phyloP scores from a whole-genome alignment of 2,329 filamentous ascomycete species.

The Tolypocladium pustulatum region DNA sequence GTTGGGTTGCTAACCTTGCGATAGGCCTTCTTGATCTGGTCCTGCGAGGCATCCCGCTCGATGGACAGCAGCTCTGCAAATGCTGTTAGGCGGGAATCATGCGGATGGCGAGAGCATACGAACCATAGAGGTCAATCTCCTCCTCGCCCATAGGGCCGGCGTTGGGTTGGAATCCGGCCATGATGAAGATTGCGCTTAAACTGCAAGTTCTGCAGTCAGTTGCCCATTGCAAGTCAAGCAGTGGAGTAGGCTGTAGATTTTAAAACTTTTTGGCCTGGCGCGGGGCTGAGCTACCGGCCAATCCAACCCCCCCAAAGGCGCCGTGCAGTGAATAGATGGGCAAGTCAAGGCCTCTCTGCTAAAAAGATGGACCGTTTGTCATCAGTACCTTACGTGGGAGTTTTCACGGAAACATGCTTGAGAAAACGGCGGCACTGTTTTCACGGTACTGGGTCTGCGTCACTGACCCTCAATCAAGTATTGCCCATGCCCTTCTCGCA shows the following conservation, averaged over 20 bases:
- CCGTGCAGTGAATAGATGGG: neutral
- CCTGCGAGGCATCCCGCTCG: conserved; percentile 57
- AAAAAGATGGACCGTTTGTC: neutral
- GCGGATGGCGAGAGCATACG: conserved; percentile 6
- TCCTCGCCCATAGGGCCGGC: conserved; percentile 17
- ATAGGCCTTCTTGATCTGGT: conserved; percentile 91
- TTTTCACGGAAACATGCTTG: neutral
- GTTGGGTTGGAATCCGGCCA: neutral
- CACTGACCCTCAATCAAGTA: neutral
- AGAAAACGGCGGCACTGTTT: neutral
- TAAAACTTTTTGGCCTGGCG: conserved; percentile 2
- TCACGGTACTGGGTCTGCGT: neutral
- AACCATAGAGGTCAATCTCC: conserved; percentile 54
- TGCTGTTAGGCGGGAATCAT: conserved; percentile 2
- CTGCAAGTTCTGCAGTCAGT: neutral
- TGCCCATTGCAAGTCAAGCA: neutral
- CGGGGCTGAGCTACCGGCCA: conserved; percentile 1
- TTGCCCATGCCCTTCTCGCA: neutral
- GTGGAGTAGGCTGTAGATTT: neutral
- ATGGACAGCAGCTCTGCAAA: conserved; percentile 67
- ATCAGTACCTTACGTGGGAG: neutral
- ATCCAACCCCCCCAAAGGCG: too few relatives aligned
- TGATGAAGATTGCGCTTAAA: neutral
- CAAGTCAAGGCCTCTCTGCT: neutral
- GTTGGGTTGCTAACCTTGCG: conserved; percentile 57